These are phyloP conservation scores for Monilinia laxa DNA, from an alignment of 2,329 filamentous ascomycete species.

Conservation along the genomic window DNA sequence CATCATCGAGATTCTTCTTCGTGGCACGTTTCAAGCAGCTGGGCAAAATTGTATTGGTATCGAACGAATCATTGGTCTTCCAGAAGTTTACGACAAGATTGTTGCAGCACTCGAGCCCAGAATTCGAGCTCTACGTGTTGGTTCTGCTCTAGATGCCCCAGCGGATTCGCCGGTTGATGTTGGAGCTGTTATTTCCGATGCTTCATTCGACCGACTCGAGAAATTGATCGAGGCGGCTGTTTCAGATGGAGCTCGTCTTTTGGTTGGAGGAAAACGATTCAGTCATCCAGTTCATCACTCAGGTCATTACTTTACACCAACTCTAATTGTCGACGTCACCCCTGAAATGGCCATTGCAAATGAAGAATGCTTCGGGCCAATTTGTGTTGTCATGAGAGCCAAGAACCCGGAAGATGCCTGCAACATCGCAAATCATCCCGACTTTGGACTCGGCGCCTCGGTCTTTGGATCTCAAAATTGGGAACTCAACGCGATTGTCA, in stretches of 20 bases:
- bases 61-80: slow-evolving; percentile 83
- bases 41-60: slow-evolving; percentile 98
- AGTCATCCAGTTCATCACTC: slow-evolving; percentile 69
- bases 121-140: slow-evolving; percentile 72
- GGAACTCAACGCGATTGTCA: slow-evolving; percentile 63
- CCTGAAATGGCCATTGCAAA: slow-evolving; percentile 82
- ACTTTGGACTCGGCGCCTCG: slow-evolving; percentile 83
- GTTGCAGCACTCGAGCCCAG: slow-evolving; percentile 69
- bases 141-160: slow-evolving; percentile 58
- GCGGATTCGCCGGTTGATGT: slow-evolving; percentile 65
- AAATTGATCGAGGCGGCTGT: slow-evolving; percentile 75
- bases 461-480: slow-evolving; percentile 74
- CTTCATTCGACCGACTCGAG: slow-evolving; percentile 74
- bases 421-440: slow-evolving; percentile 75
- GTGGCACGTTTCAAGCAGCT: slow-evolving; percentile 90
- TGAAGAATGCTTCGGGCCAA: slow-evolving; percentile 88
- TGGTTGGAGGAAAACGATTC: slow-evolving; percentile 74
- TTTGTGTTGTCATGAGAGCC: slow-evolving; percentile 83
- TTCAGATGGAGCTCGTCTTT: slow-evolving; percentile 71
- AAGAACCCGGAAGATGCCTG: slow-evolving; percentile 64
- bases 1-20: slow-evolving; percentile 79
- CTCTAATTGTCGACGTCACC: slow-evolving; percentile 86
- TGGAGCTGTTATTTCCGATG: slow-evolving; percentile 83
- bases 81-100: slow-evolving; percentile 72
- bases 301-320: slow-evolving; percentile 91